Evolutionary conservation across 352 stramenopile genomes (phyloP).

Genomic region (Globisporangium polare): DNA sequence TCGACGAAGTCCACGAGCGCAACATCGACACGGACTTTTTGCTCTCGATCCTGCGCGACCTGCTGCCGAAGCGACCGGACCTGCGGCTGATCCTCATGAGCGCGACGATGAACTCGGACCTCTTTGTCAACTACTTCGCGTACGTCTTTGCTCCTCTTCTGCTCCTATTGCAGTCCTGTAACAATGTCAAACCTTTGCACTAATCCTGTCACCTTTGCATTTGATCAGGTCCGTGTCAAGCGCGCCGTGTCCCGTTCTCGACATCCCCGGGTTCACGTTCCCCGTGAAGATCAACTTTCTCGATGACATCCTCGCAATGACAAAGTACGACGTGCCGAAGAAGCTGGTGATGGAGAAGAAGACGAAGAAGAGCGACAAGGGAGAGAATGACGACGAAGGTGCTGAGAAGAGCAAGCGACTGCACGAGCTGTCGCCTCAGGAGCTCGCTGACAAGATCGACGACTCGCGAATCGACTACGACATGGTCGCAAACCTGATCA

Average conservation of each 20-base stretch:
- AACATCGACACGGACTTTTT: slow-evolving; percentile 97
- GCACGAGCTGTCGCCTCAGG: slow-evolving; percentile 29
- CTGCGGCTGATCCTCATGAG: slow-evolving; percentile 96
- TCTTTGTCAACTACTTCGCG: slow-evolving; percentile 89
- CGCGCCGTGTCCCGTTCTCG: slow-evolving; percentile 59
- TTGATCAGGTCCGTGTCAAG: slow-evolving; percentile 11
- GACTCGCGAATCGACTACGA: slow-evolving; percentile 94
- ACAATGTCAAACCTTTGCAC: not conserved
- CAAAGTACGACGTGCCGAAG: slow-evolving; percentile 57
- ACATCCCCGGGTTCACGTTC: slow-evolving; percentile 85
- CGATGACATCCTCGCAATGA: slow-evolving; percentile 67
- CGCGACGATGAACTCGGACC: slow-evolving; percentile 91
- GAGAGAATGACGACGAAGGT: slow-evolving; percentile 22
- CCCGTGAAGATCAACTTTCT: slow-evolving; percentile 76
- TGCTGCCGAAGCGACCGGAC: slow-evolving; percentile 65
- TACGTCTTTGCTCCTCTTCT: slow-evolving; percentile 18
- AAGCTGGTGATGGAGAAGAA: slow-evolving; percentile 54
- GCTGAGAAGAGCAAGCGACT: slow-evolving; percentile 26
- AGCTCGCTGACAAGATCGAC: slow-evolving; percentile 76
- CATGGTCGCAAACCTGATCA: slow-evolving; percentile 81
- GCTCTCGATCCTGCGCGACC: slow-evolving; percentile 88
- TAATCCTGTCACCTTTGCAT: not conserved
- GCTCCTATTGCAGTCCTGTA: not conserved
- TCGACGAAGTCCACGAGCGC: slow-evolving; percentile 99
- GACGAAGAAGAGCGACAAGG: slow-evolving; percentile 23